Evolutionary conservation across 768 basidiomycete species (phyloP), one percentile per base, ranked within the genome.

Genomic region (Phlebiopsis gigantea): DNA sequence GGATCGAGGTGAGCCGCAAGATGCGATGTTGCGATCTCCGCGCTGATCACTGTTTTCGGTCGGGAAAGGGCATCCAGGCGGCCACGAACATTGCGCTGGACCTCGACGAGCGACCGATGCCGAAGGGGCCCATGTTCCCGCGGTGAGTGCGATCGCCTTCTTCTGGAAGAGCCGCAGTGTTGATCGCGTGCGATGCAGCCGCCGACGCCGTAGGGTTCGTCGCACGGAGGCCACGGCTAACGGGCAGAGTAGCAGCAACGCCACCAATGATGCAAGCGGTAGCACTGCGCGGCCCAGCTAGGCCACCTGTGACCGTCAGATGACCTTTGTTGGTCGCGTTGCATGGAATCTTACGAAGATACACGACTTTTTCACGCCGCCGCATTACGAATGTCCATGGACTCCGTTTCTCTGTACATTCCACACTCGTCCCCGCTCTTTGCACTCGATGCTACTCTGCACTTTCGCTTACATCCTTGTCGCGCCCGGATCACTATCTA

Each of bases 81-180:
- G 91, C 93, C 1, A 85, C 90, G 7, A 96, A 96, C 70, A 85
- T 98, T 55, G 81, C 96, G 1, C 74, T 97, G 44, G 97, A 99
- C 68, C 72, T 99, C 61, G 97, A 99, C 68, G 85, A 87, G 54
- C 80, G 97, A 52, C 79, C 82, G 26, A 97, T 98, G 95, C 95
- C 94, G 7, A 86, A 85, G 63, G 91, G 93, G 0, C 90, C 91
- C 12, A 68, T 92, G 68, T 88, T 92, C 71, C 90, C 91, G 44
- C 81, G 89, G 87, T 89, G 55, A 39, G 83, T 77, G 15, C 26
- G 8, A 9, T 15, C 25, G n/a, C 31, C 17, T 61, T 53, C 10
- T n/a, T 15, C 25, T 25, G 21, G 21, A 39, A 19, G 41, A 6
- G 8, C 14, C 15, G n/a, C n/a, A n/a, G n/a, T n/a, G n/a, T 46